Percentiles rank a stretch among this genome's conserved stretches.
These are phyloP conservation scores for Aspergillus jensenii DNA, from an alignment of 2,329 filamentous ascomycete genomes.

Conservation along the genomic window DNA sequence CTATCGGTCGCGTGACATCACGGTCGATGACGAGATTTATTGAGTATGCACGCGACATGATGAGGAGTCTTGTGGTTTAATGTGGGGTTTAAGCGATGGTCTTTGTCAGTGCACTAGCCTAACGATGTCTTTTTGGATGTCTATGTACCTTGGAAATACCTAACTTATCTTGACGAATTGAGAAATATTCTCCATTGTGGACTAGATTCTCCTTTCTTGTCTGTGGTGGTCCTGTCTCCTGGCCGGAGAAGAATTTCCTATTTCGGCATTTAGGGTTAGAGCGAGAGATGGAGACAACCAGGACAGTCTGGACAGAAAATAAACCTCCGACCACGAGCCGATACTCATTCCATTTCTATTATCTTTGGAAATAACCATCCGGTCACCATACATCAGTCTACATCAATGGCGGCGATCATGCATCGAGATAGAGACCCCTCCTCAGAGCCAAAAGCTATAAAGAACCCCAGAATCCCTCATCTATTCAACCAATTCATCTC, in stretches of 20 bases:
- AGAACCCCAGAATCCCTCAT: not conserved
- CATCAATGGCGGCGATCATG: not conserved
- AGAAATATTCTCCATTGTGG: too few species aligned
- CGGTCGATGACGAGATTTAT: conserved; percentile 25
- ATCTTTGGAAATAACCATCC: not conserved
- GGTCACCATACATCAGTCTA: not conserved
- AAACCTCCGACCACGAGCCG: not conserved
- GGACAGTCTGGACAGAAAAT: not conserved
- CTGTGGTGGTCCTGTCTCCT: not conserved
- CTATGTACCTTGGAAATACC: too few species aligned
- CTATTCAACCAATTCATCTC: not conserved
- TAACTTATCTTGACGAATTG: too few species aligned
- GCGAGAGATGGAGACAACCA: not conserved
- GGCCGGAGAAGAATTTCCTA: not conserved
- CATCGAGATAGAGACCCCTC: not conserved
- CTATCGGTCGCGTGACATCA: conserved; percentile 35
- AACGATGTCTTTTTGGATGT: too few species aligned
- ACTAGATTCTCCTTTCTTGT: too few species aligned
- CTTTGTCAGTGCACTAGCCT: too few species aligned
- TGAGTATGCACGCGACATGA: conserved; percentile 16
- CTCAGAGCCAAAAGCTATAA: not conserved
- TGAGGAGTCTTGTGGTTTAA: not conserved
- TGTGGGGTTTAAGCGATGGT: not conserved
- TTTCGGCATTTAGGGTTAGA: not conserved
- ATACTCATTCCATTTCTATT: not conserved